Evolutionary conservation across 116 monocot species (phyloP), one percentile per base, ranked within the genome.

Genomic region (Dioscorea cayenensis): DNA sequence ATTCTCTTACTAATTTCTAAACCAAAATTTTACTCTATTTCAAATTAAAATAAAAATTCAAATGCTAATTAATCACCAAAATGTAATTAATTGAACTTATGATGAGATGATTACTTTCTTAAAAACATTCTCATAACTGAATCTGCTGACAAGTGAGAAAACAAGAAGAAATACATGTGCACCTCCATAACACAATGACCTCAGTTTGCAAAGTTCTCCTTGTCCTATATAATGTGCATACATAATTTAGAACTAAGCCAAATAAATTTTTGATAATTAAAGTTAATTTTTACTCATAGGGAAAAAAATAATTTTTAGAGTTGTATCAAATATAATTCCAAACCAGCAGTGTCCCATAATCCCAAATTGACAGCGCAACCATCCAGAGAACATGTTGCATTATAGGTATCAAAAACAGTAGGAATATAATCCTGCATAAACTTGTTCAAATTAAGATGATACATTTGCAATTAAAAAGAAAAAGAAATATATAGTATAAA

Each of bases 121-220:
- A 3, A 93, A 80, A 52, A 93, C 89, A 84, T 93, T 93, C 77
- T 93, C 89, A 79, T 93, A 93, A 70, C 92, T 89, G 65, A 86
- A 86, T 38, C 88, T 85, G 79, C 88, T 92, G 63, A 92, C 86
- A 28, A 92, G 38, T 21, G 92, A 92, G 85, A 92, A 92, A 6
- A 88, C 81, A 49, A 92, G 77, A 62, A 88, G 83, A 80, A 92
- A 92, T 36, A 92, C 72, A 63, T 92, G 88, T 25, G 92, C 88
- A 70, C 92, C 92, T 72, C 92, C 83, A 23, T 92, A 92, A 51
- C 92, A 88, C 50, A 92, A 77, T 64, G 92, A 88, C 79, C 92
- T 92, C 73, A 92, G 20, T 69, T 88, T 85, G 75, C 88, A 85
- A 61, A 85, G 88, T 65, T 92, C 92, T 64, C 88, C 92, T 77